phyloP scores from a whole-genome alignment of 345 rosid species.

The Luvunga scandens region DNA sequence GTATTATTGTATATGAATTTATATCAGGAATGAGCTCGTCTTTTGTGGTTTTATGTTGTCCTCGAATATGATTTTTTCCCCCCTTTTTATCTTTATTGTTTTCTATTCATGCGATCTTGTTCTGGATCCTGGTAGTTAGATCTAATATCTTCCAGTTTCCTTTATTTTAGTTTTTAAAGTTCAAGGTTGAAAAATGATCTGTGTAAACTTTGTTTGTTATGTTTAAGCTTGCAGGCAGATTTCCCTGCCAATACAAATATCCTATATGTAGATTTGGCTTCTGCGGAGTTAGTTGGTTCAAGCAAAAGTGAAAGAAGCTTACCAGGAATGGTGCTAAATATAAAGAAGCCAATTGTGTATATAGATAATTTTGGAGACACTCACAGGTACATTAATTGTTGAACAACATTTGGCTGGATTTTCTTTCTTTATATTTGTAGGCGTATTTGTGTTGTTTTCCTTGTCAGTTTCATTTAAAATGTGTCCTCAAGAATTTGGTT shows the following conservation, averaged over 20 bases:
- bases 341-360: slow-evolving; percentile 63
- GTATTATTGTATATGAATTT: background rate
- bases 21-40: background rate
- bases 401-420: slow-evolving; percentile 8
- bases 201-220: slow-evolving; percentile 13
- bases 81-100: background rate
- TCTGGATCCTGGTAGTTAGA: background rate
- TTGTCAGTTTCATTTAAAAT: background rate
- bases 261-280: slow-evolving; percentile 70
- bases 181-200: slow-evolving; percentile 4
- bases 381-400: slow-evolving; percentile 53
- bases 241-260: slow-evolving; percentile 97
- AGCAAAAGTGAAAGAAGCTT: slow-evolving; percentile 56
- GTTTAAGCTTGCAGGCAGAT: slow-evolving; percentile 63
- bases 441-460: background rate
- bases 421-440: background rate
- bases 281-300: slow-evolving; percentile 68
- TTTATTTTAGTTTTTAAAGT: slow-evolving; percentile 9
- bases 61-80: background rate
- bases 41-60: background rate
- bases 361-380: slow-evolving; percentile 58
- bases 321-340: slow-evolving; percentile 84
- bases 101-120: background rate
- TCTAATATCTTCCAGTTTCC: background rate
- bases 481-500: background rate